Evolutionary conservation across 805 yeast species (phyloP).

Genomic region (Tetrapisispora phaffii): DNA sequence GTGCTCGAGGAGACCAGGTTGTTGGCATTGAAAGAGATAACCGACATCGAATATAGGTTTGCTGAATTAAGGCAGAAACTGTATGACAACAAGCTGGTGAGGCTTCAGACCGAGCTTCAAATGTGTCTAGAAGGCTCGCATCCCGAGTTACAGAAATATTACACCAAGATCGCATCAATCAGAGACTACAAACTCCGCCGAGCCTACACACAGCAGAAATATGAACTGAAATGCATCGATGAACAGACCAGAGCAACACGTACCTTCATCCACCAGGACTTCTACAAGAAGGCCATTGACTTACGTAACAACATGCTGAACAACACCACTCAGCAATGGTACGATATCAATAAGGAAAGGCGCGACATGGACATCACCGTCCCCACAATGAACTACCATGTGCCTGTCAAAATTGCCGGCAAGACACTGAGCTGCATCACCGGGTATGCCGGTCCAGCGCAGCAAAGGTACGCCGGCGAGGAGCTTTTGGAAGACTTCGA

Average conservation of each 20-base stretch:
- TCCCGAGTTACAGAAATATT: slow-evolving; percentile 73
- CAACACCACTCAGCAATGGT: slow-evolving; percentile 80
- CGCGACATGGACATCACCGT: slow-evolving; percentile 56
- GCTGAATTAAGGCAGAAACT: slow-evolving; percentile 77
- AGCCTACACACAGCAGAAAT: slow-evolving; percentile 43
- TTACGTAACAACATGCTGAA: slow-evolving; percentile 53
- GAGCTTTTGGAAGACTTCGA: slow-evolving; percentile 26
- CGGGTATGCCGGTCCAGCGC: slow-evolving; percentile 31
- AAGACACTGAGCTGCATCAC: slow-evolving; percentile 30
- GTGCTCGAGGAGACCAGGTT: slow-evolving; percentile 24
- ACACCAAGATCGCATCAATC: slow-evolving; percentile 59
- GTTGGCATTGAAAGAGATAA: slow-evolving; percentile 46
- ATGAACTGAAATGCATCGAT: slow-evolving; percentile 66
- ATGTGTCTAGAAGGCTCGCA: slow-evolving; percentile 85
- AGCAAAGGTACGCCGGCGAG: slow-evolving; percentile 24
- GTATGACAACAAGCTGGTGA: slow-evolving; percentile 70
- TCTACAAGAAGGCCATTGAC: slow-evolving; percentile 56
- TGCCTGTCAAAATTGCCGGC: slow-evolving; percentile 27
- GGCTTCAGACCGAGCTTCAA: slow-evolving; percentile 72
- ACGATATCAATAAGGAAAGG: slow-evolving; percentile 81
- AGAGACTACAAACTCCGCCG: slow-evolving; percentile 58
- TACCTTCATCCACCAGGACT: slow-evolving; percentile 76
- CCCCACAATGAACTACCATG: slow-evolving; percentile 41
- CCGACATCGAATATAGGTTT: slow-evolving; percentile 75
- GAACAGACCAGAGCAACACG: slow-evolving; percentile 73